Evolutionary conservation across 164 flowering plant genomes (phyloP).

Genomic region (Buxus sempervirens): DNA sequence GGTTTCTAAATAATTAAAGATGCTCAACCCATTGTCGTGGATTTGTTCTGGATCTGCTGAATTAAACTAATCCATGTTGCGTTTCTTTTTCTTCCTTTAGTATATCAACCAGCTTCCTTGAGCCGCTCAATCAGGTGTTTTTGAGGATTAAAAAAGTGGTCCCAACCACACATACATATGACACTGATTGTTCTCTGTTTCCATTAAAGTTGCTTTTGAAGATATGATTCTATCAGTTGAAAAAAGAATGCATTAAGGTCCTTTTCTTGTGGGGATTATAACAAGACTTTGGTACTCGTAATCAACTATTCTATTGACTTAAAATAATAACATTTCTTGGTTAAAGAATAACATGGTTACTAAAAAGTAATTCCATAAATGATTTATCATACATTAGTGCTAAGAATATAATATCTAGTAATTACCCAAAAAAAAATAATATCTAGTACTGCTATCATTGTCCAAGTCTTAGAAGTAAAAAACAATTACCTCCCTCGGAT

Average conservation of each 20-base stretch:
- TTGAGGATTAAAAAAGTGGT: too few species aligned
- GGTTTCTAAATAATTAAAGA: too few species aligned
- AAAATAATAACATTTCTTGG: too few species aligned
- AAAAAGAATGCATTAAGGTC: not conserved
- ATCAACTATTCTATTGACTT: not conserved
- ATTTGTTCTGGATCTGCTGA: not conserved
- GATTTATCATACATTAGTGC: not conserved
- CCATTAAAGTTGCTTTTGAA: not conserved
- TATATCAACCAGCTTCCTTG: too few species aligned
- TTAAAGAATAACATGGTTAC: not conserved
- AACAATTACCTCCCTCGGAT: not conserved
- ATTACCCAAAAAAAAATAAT: too few species aligned
- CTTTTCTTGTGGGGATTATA: not conserved
- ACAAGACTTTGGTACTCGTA: not conserved
- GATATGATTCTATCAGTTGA: not conserved
- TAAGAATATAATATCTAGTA: not conserved
- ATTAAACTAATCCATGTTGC: not conserved
- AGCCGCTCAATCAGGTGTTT: too few species aligned
- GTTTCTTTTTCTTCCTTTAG: too few species aligned
- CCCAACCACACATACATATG: too few species aligned
- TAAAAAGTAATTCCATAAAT: not conserved
- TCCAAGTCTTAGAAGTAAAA: not conserved
- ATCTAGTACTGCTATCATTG: not conserved
- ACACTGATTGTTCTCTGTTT: too few species aligned
- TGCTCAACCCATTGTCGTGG: not conserved